Percentiles rank a stretch among this genome's conserved stretches.
Evolutionary conservation across 1,139 yeast genomes (phyloP).

Genomic region (Candida sp.): DNA sequence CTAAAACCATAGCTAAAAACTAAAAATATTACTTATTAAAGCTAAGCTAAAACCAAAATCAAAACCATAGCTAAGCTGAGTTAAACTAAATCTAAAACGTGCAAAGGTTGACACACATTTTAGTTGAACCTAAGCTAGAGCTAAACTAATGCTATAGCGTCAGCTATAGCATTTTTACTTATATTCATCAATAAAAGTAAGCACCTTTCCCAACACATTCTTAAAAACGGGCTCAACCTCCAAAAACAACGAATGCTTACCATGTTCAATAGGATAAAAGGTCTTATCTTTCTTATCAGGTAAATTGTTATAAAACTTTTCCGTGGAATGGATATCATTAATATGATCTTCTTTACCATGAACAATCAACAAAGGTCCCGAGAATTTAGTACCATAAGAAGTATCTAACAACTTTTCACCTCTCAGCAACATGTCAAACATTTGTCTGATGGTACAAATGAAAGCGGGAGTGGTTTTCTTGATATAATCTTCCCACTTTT

Average conservation of each 20-base stretch:
- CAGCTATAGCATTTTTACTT: not conserved
- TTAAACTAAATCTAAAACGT: no score
- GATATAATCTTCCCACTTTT: slow-evolving; percentile 44
- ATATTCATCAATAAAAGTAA: slow-evolving; percentile 32
- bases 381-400: slow-evolving; percentile 38
- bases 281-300: slow-evolving; percentile 18
- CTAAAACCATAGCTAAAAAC: no score
- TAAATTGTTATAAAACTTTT: slow-evolving; percentile 40
- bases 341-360: slow-evolving; percentile 43
- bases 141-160: no score
- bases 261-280: slow-evolving; percentile 25
- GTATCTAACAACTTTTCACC: slow-evolving; percentile 51
- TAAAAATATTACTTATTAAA: no score
- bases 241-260: slow-evolving; percentile 42
- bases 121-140: no score
- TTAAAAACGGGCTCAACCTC: slow-evolving; percentile 40
- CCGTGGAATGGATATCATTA: slow-evolving; percentile 54
- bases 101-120: no score
- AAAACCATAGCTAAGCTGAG: no score
- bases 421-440: slow-evolving; percentile 64
- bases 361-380: slow-evolving; percentile 45
- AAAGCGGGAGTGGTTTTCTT: slow-evolving; percentile 34
- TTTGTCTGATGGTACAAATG: slow-evolving; percentile 37
- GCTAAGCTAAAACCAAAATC: no score
- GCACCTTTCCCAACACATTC: slow-evolving; percentile 28